Evolutionary conservation across 148 eudicot species (phyloP).

Genomic region (Rhododendron vialii): DNA sequence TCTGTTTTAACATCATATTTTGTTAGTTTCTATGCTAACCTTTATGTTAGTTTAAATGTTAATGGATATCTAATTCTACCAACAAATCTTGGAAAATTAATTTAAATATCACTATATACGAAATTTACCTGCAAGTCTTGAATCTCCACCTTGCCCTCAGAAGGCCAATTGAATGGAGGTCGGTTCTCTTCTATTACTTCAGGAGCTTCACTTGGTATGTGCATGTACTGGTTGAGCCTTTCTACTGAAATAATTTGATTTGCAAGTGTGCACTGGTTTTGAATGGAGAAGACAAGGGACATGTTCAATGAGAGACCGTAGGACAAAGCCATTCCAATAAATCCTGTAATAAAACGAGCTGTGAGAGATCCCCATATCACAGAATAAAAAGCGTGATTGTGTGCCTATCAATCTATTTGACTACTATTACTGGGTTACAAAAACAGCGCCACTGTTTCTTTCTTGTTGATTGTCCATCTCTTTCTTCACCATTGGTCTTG

Average conservation of each 20-base stretch:
- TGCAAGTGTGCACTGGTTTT: slow-evolving; percentile 73
- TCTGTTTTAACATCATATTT: slow-evolving; percentile 8
- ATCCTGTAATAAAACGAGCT: slow-evolving; percentile 46
- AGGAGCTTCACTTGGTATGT: slow-evolving; percentile 89
- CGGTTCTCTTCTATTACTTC: slow-evolving; percentile 51
- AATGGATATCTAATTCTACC: neutral
- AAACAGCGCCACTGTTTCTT: neutral
- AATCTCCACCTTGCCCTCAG: slow-evolving; percentile 4
- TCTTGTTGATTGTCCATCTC: neutral
- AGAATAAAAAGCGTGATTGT: neutral
- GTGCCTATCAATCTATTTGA: neutral
- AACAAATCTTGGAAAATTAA: neutral
- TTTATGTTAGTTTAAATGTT: neutral
- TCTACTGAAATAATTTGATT: slow-evolving; percentile 85
- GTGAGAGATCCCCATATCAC: neutral
- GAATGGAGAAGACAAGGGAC: slow-evolving; percentile 68
- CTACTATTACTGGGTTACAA: neutral
- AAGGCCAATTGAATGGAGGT: neutral
- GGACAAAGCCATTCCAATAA: slow-evolving; percentile 92
- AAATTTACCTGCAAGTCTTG: slow-evolving; percentile 8
- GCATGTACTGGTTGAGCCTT: slow-evolving; percentile 79
- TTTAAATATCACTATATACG: neutral
- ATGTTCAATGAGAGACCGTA: slow-evolving; percentile 84
- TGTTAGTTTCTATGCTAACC: neutral
- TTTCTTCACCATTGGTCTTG: neutral